Evolutionary conservation across 805 yeast species (phyloP).

Genomic region (Nadsonia fulvescens): DNA sequence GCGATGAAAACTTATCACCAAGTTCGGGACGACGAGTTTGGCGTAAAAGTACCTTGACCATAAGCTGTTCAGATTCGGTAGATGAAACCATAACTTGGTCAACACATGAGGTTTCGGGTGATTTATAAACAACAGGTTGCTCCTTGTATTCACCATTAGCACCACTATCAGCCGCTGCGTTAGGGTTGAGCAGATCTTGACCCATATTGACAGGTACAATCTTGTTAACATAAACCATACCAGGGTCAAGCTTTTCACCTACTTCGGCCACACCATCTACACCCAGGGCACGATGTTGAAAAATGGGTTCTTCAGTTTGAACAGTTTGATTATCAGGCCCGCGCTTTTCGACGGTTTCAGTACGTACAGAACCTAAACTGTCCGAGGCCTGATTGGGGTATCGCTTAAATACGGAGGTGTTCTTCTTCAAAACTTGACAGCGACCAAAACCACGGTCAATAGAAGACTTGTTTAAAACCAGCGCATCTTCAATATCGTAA

Average conservation of each 20-base stretch:
- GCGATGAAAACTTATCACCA: slow-evolving; percentile 91
- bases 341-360: slow-evolving; percentile 23
- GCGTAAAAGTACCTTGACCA: slow-evolving; percentile 77
- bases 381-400: slow-evolving; percentile 91
- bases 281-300: slow-evolving; percentile 74
- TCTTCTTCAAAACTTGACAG: slow-evolving; percentile 87
- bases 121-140: slow-evolving; percentile 79
- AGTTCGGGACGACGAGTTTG: slow-evolving; percentile 95
- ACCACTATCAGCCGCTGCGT: slow-evolving; percentile 15
- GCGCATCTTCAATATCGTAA: slow-evolving; percentile 97
- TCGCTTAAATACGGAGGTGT: slow-evolving; percentile 73
- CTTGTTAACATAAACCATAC: slow-evolving; percentile 87
- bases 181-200: slow-evolving; percentile 32
- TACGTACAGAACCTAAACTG: slow-evolving; percentile 79
- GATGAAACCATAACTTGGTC: slow-evolving; percentile 97
- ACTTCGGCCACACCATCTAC: slow-evolving; percentile 96
- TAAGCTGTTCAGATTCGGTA: slow-evolving; percentile 85
- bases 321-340: slow-evolving; percentile 24
- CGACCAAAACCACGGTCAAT: slow-evolving; percentile 95
- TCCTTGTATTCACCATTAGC: slow-evolving; percentile 55
- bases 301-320: slow-evolving; percentile 47
- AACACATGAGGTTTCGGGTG: slow-evolving; percentile 87
- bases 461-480: slow-evolving; percentile 83
- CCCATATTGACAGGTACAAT: slow-evolving; percentile 72
- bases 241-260: slow-evolving; percentile 76